phyloP scores from a whole-genome alignment of 164 flowering plant genomes.

The Hamamelis virginiana region DNA sequence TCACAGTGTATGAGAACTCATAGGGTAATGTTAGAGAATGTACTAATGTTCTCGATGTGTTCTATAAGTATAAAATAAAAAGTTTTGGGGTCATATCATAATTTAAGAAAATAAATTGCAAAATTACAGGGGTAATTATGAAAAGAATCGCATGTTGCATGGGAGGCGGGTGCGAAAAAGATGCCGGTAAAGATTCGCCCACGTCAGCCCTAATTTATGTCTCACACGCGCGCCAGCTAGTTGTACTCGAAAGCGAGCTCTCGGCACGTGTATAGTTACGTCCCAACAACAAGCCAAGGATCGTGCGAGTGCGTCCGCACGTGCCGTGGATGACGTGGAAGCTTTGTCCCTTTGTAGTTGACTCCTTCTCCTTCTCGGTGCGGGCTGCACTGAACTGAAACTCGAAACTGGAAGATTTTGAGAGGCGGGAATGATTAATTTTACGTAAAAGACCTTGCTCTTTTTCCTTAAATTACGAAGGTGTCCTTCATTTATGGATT shows the following conservation, averaged over 20 bases:
- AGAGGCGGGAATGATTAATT: too few relatives aligned
- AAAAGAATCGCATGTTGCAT: not conserved
- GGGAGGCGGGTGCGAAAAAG: not conserved
- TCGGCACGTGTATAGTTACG: slow-evolving; percentile 8
- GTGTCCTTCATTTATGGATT: too few relatives aligned
- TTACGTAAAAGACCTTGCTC: too few relatives aligned
- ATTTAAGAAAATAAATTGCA: too few relatives aligned
- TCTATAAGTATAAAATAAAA: too few relatives aligned
- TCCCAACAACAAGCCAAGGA: not conserved
- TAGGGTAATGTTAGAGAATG: too few relatives aligned
- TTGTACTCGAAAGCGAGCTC: not conserved
- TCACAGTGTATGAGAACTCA: too few relatives aligned
- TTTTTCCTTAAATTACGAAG: too few relatives aligned
- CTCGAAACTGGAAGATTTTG: too few relatives aligned
- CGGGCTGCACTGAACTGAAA: not conserved
- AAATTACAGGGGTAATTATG: too few relatives aligned
- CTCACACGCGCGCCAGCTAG: not conserved
- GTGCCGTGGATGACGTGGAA: slow-evolving; percentile 14
- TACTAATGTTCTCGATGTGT: too few relatives aligned
- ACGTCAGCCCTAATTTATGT: not conserved
- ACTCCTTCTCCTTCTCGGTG: slow-evolving; percentile 8
- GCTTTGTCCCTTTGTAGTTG: slow-evolving; percentile 10
- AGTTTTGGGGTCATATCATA: too few relatives aligned
- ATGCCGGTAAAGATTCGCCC: slow-evolving; percentile 1
- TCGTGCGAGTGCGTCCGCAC: slow-evolving; percentile 8